These are phyloP conservation scores for Backusella westeae DNA, from an alignment of 192 early-diverging fungal species.

Conservation along the genomic window DNA sequence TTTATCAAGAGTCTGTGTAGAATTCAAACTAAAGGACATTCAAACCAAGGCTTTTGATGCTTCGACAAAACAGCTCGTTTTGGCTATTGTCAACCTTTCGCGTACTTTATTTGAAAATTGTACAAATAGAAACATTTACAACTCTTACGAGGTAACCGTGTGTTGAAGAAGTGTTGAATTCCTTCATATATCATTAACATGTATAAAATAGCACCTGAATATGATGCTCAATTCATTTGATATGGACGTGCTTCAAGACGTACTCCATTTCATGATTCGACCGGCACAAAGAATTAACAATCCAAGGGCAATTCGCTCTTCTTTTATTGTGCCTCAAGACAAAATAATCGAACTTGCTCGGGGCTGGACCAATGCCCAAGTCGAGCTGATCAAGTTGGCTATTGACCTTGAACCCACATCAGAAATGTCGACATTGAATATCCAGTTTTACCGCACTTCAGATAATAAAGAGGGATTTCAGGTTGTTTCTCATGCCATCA, in stretches of 20 bases:
- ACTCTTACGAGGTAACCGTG: slow-evolving; percentile 77
- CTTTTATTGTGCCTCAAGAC: slow-evolving; percentile 57
- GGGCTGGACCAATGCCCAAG: slow-evolving; percentile 49
- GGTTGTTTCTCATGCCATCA: slow-evolving; percentile 49
- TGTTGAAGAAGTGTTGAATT: not conserved
- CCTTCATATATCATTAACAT: not conserved
- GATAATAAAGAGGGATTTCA: slow-evolving; percentile 5
- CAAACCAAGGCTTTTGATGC: slow-evolving; percentile 61
- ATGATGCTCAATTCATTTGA: slow-evolving; percentile 78
- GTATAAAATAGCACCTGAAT: slow-evolving; percentile 65
- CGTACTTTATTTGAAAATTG: slow-evolving; percentile 89
- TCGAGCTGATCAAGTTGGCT: slow-evolving; percentile 2
- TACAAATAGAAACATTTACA: slow-evolving; percentile 93
- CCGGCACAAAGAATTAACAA: slow-evolving; percentile 88
- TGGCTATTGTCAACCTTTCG: slow-evolving; percentile 75
- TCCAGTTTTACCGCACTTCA: slow-evolving; percentile 64
- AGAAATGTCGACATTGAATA: slow-evolving; percentile 43
- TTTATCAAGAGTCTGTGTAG: slow-evolving; percentile 62
- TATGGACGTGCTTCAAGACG: slow-evolving; percentile 74
- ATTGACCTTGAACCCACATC: slow-evolving; percentile 43
- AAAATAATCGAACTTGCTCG: slow-evolving; percentile 57
- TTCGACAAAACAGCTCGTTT: slow-evolving; percentile 51
- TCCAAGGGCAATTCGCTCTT: slow-evolving; percentile 65
- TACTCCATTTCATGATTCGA: slow-evolving; percentile 79
- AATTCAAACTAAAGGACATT: slow-evolving; percentile 61